A percentile compares a stretch with the other conserved stretches of the same genome.
phyloP scores from a whole-genome alignment of 305 asterid genomes.

The Fraxinus sp. region DNA sequence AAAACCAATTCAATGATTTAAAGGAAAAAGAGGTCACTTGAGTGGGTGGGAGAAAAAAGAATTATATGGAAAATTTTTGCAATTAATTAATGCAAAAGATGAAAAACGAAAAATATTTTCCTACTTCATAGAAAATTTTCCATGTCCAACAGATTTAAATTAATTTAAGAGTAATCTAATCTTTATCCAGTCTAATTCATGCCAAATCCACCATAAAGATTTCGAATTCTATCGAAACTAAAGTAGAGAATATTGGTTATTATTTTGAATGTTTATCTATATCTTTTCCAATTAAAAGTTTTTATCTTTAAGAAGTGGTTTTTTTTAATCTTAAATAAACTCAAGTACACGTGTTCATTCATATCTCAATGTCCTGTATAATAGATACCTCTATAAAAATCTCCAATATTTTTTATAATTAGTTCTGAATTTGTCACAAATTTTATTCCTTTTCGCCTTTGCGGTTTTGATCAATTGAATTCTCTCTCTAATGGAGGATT shows the following conservation, averaged over 20 bases:
- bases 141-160: no score
- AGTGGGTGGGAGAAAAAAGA: no score
- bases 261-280: not conserved
- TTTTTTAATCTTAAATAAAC: not conserved
- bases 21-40: no score
- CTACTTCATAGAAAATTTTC: no score
- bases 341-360: not conserved
- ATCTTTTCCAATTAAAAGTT: not conserved
- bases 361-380: not conserved
- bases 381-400: not conserved
- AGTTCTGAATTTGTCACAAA: not conserved
- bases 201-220: not conserved
- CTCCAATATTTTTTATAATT: not conserved
- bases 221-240: not conserved
- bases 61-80: no score
- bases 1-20: no score
- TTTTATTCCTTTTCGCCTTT: not conserved
- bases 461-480: not conserved
- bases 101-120: no score
- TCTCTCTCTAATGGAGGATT: conserved; percentile 37
- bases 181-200: not conserved
- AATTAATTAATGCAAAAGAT: no score
- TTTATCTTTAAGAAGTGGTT: not conserved
- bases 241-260: not conserved
- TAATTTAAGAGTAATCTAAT: not conserved